These are phyloP conservation scores for Pythium dissotocum DNA, from an alignment of 352 stramenopile species.

Conservation along the genomic window DNA sequence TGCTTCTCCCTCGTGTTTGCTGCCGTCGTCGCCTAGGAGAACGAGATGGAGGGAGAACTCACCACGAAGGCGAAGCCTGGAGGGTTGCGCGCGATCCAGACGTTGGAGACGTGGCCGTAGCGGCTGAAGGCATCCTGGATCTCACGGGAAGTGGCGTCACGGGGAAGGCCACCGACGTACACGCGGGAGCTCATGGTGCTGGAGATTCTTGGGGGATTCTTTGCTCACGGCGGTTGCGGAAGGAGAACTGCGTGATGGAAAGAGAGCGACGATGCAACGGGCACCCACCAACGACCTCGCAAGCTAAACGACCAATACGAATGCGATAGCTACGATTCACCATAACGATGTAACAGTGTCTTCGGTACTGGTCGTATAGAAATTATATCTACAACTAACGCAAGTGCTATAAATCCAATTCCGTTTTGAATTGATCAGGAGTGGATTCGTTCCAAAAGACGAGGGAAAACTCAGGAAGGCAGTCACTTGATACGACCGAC, in stretches of 20 bases:
- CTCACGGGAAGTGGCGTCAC: conserved; percentile 78
- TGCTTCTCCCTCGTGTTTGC: conserved; percentile 7
- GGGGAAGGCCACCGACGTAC: conserved; percentile 81
- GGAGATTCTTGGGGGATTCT: neutral
- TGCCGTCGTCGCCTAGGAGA: conserved; percentile 22
- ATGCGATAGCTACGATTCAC: neutral
- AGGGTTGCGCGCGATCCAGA: conserved; percentile 87
- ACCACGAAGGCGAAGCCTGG: conserved; percentile 89
- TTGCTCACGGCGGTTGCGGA: conserved; percentile 12
- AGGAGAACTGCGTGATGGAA: conserved; percentile 25
- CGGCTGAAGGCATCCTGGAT: conserved; percentile 82
- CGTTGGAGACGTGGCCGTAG: conserved; percentile 86
- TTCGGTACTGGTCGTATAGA: conserved; percentile 23
- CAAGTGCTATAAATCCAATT: conserved; percentile 17
- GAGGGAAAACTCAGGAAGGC: conserved; percentile 23
- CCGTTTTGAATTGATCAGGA: conserved; percentile 24
- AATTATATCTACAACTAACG: neutral
- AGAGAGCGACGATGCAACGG: conserved; percentile 3
- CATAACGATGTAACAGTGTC: neutral
- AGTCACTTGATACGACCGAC: neutral
- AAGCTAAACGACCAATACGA: neutral
- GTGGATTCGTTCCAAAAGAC: conserved; percentile 27
- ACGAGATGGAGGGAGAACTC: conserved; percentile 45
- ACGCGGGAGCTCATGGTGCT: conserved; percentile 75
- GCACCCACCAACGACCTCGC: conserved; percentile 13